phyloP scores from a whole-genome alignment of 768 basidiomycete genomes.

The Mycena epipterygia region DNA sequence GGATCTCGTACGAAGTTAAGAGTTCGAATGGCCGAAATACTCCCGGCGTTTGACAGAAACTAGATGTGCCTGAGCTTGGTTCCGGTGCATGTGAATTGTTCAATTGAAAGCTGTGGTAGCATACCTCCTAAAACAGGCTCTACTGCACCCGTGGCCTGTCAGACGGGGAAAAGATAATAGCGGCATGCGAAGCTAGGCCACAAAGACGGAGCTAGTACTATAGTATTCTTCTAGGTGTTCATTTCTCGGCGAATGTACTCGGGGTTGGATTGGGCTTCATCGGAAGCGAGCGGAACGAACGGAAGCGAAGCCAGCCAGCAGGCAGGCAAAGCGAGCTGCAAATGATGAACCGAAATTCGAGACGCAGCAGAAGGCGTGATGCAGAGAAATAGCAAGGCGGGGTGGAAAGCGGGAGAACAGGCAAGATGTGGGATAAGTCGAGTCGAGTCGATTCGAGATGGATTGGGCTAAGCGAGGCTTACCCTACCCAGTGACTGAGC shows the following conservation, averaged over 20 bases:
- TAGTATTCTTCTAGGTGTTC: not conserved
- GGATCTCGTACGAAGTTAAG: too few relatives aligned
- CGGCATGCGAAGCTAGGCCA: not conserved
- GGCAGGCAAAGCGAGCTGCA: constrained; percentile 2
- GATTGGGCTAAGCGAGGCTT: constrained; percentile 2
- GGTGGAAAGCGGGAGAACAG: not conserved
- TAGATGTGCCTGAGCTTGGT: too few relatives aligned
- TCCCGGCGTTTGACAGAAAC: too few relatives aligned
- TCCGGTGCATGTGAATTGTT: too few relatives aligned
- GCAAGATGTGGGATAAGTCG: constrained; percentile 3
- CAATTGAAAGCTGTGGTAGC: too few relatives aligned
- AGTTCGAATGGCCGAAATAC: too few relatives aligned
- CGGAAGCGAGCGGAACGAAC: not conserved
- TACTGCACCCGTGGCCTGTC: not conserved
- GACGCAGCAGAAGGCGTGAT: constrained; percentile 3
- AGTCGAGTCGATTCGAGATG: constrained; percentile 1
- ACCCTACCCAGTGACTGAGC: not conserved
- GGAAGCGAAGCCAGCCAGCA: not conserved
- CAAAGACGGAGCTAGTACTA: not conserved
- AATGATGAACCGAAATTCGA: constrained; percentile 3
- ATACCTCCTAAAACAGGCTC: too few relatives aligned
- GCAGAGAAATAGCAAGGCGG: not conserved
- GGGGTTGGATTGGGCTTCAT: not conserved
- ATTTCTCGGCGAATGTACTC: constrained; percentile 4
- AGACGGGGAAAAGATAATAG: too few relatives aligned